Evolutionary conservation across 2,329 filamentous ascomycete species (phyloP).

Genomic region (Alternaria atra): DNA sequence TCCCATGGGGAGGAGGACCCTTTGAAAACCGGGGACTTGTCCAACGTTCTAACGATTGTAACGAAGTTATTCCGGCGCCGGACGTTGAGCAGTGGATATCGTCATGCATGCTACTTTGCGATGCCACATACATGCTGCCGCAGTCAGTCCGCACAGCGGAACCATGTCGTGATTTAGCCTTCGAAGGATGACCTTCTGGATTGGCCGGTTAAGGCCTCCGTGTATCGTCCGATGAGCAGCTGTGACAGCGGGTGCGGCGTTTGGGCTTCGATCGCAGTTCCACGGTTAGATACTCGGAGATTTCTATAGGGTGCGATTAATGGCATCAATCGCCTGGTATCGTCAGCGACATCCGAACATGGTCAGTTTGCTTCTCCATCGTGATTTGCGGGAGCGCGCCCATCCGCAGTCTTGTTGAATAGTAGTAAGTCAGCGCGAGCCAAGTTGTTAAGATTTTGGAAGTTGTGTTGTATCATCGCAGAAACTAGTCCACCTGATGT

Average conservation of each 20-base stretch:
- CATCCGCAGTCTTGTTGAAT: background rate
- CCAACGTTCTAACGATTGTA: background rate
- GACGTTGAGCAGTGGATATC: slow-evolving; percentile 4
- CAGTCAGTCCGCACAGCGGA: slow-evolving; percentile 1
- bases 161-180: background rate
- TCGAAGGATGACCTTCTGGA: background rate
- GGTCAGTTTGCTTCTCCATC: background rate
- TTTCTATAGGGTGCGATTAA: background rate
- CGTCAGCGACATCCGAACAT: background rate
- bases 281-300: slow-evolving; percentile 2
- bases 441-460: background rate
- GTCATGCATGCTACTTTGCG: slow-evolving; percentile 2
- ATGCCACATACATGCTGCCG: slow-evolving; percentile 3
- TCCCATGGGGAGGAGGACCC: slow-evolving; percentile 7
- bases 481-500: background rate
- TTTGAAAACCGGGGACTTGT: slow-evolving; percentile 2
- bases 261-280: background rate
- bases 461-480: background rate
- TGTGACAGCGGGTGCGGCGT: background rate
- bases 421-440: background rate
- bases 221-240: slow-evolving; percentile 1
- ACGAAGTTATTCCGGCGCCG: slow-evolving; percentile 5
- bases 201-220: background rate
- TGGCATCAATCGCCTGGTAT: background rate
- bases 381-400: background rate